Evolutionary conservation across 495 filamentous ascomycete genomes (phyloP), one percentile per base, ranked within the genome.

Genomic region (Hyphodiscus hymeniophilus): DNA sequence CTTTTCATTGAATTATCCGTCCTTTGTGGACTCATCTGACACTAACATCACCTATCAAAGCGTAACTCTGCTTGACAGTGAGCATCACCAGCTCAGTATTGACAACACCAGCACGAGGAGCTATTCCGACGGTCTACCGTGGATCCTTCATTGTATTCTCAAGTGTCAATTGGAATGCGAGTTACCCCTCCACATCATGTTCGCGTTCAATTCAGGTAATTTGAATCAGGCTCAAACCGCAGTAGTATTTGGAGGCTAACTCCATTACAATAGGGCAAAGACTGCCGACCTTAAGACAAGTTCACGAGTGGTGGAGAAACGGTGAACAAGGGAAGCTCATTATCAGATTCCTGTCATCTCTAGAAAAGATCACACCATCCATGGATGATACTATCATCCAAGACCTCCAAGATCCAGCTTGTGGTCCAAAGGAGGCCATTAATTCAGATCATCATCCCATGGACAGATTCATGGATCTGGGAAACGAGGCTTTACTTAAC

Each of bases 161-260:
- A 18, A 28, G 41, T 16, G 22, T 13, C 22, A 42, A 21, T 17
- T 40, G 18, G 21, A 35, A 7, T 20, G 30, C 26, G 46, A 54
- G 26, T 15, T 54, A 15, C 48, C 51, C 10, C 42, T 54, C 3
- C 40, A 51, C 7, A 51, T 48, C 32, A 58, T 58, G 55, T 58
- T 54, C 42, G 50, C 51, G 1, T 54, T 51, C 31, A 58, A 58
- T 26, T 26, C 43, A 11, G 55, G 55, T 58, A 48, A 10, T 33
- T 5, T 1, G 20, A n/a, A 18, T 40, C 12, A 12, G 17, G 22
- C 8, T 13, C 8, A 4, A 3, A 3, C 15, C n/a, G 1, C 28
- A 24, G n/a, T 28, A 23, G 23, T 16, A 35, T 26, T 30, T 20
- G 21, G 38, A 28, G 32, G 38, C 31, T 18, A n/a, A 38, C 7